Evolutionary conservation across 805 yeast species (phyloP), one percentile per base, ranked within the genome.

Genomic region (Yamadazyma takamatsuzukensis): DNA sequence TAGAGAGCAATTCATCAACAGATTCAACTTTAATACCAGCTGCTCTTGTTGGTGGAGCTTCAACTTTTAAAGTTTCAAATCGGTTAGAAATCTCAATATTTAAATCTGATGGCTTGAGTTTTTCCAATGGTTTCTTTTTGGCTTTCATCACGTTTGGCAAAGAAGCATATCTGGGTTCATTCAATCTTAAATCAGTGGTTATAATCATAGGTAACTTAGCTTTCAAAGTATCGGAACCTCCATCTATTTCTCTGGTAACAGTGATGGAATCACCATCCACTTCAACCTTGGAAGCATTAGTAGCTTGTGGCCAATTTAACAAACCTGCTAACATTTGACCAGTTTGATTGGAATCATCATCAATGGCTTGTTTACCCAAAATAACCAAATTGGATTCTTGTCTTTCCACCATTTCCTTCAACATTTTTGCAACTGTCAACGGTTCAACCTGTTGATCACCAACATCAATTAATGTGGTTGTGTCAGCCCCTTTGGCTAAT

Each of bases 81-180:
- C 90, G 76, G 22, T 75, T 72, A 19, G 74, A 57, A 8, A 78
- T 53, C 27, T 80, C 83, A 21, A 83, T 71, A n/a, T 80, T 83
- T 39, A 85, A 74, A 47, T 84, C 94, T 14, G 80, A 60, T 12
- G 64, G 58, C 65, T 73, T 61, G 59, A 76, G 57, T 52, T 76
- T 70, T 47, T 78, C 86, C 56, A 89, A 70, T 4, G 96, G 96
- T 71, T 87, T 89, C 77, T 89, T 89, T 71, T 93, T 93, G 35
- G 97, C 97, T 70, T 93, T 93, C 97, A 93, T 93, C 68, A 89
- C 76, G 59, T 90, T 93, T 40, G 96, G 97, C 54, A 93, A 72
- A 10, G 95, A 78, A n/a, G 95, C 96, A 52, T 87, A 93, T 49
- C 97, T 80, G 27, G 99, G 98, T 54, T 78, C 93, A 59, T 93